Evolutionary conservation across 495 filamentous ascomycete species (phyloP), one percentile per base, ranked within the genome.

Genomic region (Penicillium subrubescens): DNA sequence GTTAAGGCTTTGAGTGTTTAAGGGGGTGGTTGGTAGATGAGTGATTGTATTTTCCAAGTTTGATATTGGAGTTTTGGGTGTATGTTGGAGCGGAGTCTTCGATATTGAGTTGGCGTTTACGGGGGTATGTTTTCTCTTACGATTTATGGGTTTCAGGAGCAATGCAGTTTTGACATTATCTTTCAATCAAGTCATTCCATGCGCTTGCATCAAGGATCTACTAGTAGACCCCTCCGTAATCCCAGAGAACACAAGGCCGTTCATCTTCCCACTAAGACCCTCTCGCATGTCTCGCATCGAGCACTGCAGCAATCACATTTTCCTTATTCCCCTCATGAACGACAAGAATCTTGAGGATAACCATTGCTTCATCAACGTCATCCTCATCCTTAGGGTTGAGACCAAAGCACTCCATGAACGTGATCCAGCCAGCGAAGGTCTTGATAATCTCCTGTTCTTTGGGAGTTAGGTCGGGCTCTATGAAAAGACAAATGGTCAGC

Each of bases 1-100:
- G 61, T 73, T 1, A 54, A 78, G 59, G 78, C 72, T 25, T 64
- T 83, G 61, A 79, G 74, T 27, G 71, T 69, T 61, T 50, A 57
- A 23, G 51, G n/a, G n/a, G n/a, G n/a, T n/a, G n/a, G n/a, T n/a
- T 54, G 48, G 8, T 14, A 23, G 17, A 19, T n/a, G 43, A n/a
- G 17, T 48, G 33, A n/a, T 14, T 23, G 4, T 39, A 1, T 21
- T 17, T 0, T 17, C 62, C 34, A 39, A 14, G 25, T 19, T 57
- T 51, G 25, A 19, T 5, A 12, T n/a, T 44, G 54, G 25, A 11
- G n/a, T 53, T 44, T 41, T 4, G n/a, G 21, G 14, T 25, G 48
- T 5, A 8, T 46, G 3, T 67, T 43, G 58, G 56, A 62, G 66
- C 63, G 60, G 66, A 54, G 51, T 65, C 62, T 68, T 63, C 60